Evolutionary conservation across 2,329 filamentous ascomycete species (phyloP).

Genomic region (Amauroascus niger): DNA sequence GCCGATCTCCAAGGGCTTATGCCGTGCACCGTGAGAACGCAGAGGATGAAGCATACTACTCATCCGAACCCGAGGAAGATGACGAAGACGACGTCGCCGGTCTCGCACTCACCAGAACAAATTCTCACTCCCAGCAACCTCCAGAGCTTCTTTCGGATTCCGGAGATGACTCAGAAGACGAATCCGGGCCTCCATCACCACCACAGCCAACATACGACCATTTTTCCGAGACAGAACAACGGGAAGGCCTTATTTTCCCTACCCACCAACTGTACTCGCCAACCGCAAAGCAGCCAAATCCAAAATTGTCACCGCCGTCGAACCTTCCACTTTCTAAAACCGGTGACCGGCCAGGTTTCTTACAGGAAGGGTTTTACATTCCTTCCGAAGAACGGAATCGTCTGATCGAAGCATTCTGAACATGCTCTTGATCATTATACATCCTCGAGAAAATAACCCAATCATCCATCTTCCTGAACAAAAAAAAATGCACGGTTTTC

Average conservation of each 20-base stretch:
- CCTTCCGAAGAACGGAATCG: constrained; percentile 36
- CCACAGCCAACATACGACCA: constrained; percentile 47
- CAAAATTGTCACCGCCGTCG: not conserved
- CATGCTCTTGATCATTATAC: not conserved
- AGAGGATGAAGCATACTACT: constrained; percentile 41
- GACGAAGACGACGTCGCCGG: constrained; percentile 46
- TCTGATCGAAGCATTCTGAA: constrained; percentile 41
- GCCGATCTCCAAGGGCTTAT: not conserved
- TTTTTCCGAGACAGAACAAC: constrained; percentile 37
- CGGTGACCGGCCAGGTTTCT: constrained; percentile 32
- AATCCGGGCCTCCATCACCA: constrained; percentile 62
- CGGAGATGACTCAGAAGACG: constrained; percentile 58
- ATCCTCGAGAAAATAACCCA: not conserved
- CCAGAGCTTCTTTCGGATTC: constrained; percentile 63
- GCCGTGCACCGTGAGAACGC: not conserved
- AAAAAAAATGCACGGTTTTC: not conserved
- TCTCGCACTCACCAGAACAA: constrained; percentile 58
- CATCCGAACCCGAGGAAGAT: constrained; percentile 16
- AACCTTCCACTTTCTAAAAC: not conserved
- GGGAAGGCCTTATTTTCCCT: not conserved
- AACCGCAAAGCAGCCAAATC: not conserved
- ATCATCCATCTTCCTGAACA: not conserved
- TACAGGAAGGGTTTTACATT: constrained; percentile 43
- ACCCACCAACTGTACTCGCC: not conserved
- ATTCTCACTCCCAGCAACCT: constrained; percentile 53